Evolutionary conservation across 2,329 filamentous ascomycete genomes (phyloP).

Genomic region (Pleomassaria siparia): DNA sequence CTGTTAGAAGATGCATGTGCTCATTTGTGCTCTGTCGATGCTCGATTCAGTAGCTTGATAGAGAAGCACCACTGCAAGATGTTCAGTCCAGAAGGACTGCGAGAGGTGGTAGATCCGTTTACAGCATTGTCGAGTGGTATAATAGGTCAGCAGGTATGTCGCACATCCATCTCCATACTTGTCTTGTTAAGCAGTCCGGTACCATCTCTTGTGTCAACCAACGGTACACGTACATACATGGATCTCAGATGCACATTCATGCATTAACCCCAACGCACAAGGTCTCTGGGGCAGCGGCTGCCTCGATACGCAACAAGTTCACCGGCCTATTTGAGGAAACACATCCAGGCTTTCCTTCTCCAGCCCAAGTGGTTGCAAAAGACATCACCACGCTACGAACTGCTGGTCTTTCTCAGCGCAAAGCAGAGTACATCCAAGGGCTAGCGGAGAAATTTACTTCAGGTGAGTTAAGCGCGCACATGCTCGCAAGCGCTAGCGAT

Average conservation of each 20-base stretch:
- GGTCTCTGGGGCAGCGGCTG: constrained; percentile 88
- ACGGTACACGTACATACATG: background rate
- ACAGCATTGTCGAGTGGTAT: constrained; percentile 81
- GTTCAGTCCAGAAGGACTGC: constrained; percentile 80
- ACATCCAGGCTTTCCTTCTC: constrained; percentile 65
- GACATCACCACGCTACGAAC: constrained; percentile 69
- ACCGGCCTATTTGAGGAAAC: constrained; percentile 56
- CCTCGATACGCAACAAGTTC: constrained; percentile 85
- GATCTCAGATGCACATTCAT: background rate
- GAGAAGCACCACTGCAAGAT: constrained; percentile 73
- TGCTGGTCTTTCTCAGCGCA: constrained; percentile 88
- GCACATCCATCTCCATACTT: background rate
- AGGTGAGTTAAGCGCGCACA: constrained; percentile 73
- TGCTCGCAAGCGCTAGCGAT: constrained; percentile 78
- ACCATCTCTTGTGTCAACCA: background rate
- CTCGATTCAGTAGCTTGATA: constrained; percentile 70
- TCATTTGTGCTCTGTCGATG: constrained; percentile 73
- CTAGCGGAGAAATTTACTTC: constrained; percentile 77
- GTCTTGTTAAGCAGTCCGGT: background rate
- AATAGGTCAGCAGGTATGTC: constrained; percentile 76
- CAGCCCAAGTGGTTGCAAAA: constrained; percentile 64
- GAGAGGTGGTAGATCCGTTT: constrained; percentile 86
- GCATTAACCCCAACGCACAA: constrained; percentile 10
- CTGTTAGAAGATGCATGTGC: constrained; percentile 74
- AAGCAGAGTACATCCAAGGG: constrained; percentile 91